These are phyloP conservation scores for Phytopythium vexans DNA, from an alignment of 352 stramenopile species.

Conservation along the genomic window DNA sequence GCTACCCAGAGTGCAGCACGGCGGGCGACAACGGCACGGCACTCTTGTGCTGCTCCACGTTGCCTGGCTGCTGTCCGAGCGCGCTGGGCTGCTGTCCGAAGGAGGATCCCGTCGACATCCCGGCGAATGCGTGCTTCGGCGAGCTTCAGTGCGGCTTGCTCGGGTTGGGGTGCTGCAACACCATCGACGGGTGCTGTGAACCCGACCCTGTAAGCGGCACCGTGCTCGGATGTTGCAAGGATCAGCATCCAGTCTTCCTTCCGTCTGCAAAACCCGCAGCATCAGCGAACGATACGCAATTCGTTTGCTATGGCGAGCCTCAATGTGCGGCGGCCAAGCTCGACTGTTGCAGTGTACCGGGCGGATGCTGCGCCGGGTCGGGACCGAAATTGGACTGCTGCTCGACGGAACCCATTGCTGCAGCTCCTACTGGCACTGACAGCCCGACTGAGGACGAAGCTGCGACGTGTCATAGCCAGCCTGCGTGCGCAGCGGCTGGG, in stretches of 20 bases:
- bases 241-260: conserved; percentile 30
- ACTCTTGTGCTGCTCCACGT: conserved; percentile 56
- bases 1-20: conserved; percentile 44
- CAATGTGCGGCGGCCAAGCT: conserved; percentile 35
- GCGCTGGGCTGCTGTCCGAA: conserved; percentile 58
- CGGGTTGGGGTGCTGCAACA: conserved; percentile 65
- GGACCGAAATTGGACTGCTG: conserved; percentile 44
- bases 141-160: conserved; percentile 59
- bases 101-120: conserved; percentile 31
- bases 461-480: conserved; percentile 33
- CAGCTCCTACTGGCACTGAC: conserved; percentile 1
- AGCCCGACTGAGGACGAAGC: neutral
- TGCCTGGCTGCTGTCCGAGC: conserved; percentile 73
- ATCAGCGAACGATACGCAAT: neutral
- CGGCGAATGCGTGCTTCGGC: conserved; percentile 57
- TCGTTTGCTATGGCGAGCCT: conserved; percentile 35
- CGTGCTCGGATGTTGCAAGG: conserved; percentile 67
- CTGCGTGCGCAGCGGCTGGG: conserved; percentile 31
- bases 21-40: conserved; percentile 60
- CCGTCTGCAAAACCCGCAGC: neutral
- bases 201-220: conserved; percentile 38
- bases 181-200: conserved; percentile 65
- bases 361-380: conserved; percentile 41
- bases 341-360: conserved; percentile 37
- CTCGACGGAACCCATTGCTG: conserved; percentile 7